A percentile compares a stretch with the other conserved stretches of the same genome.
Conservation (phyloP, 495 filamentous ascomycete genomes). For the Glutinoglossum americanum region DNA sequence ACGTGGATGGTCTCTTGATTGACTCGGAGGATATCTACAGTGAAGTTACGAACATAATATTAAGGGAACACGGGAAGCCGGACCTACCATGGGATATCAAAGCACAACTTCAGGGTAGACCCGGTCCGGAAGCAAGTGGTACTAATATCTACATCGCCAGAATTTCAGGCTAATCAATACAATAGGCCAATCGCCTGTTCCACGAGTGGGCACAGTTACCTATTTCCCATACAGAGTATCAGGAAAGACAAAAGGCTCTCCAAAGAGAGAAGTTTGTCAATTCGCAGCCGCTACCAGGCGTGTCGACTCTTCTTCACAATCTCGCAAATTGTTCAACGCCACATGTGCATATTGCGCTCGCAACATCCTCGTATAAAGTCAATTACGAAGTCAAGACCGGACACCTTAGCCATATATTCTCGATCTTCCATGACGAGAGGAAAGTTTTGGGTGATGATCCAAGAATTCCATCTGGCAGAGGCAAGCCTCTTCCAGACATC, state of each 20-base stretch:
- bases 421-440: constrained; percentile 40
- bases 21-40: constrained; percentile 91
- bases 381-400: constrained; percentile 67
- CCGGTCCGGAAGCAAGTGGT: constrained; percentile 36
- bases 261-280: constrained; percentile 50
- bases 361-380: constrained; percentile 46
- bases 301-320: constrained; percentile 39
- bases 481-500: constrained; percentile 91
- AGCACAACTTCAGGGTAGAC: constrained; percentile 85
- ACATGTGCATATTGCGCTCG: constrained; percentile 62
- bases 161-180: neutral
- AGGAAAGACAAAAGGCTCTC: constrained; percentile 30
- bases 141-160: neutral
- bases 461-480: constrained; percentile 55
- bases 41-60: constrained; percentile 55
- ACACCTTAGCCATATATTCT: constrained; percentile 54
- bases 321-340: constrained; percentile 19
- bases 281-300: constrained; percentile 60
- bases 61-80: constrained; percentile 48
- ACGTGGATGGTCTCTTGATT: constrained; percentile 94
- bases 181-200: constrained; percentile 35
- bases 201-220: constrained; percentile 74
- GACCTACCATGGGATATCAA: constrained; percentile 81
- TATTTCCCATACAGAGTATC: constrained; percentile 42
- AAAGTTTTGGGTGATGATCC: constrained; percentile 72